Evolutionary conservation across 148 eudicot species (phyloP).

Genomic region (Simmondsia chinensis): DNA sequence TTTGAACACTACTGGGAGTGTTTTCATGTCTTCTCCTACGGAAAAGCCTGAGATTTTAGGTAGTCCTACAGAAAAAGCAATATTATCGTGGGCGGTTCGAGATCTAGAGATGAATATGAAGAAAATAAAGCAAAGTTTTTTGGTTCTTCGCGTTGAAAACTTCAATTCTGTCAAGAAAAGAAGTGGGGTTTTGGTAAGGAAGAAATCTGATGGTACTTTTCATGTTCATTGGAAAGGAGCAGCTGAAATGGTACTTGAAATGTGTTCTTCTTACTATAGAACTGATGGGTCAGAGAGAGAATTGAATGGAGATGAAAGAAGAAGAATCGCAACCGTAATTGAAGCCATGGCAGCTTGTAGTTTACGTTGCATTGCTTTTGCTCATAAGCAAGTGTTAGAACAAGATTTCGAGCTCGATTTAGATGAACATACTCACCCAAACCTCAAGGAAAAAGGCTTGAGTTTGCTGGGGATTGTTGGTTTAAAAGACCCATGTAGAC

Average conservation of each 20-base stretch:
- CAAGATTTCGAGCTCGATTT: constrained; percentile 11
- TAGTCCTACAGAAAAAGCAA: constrained; percentile 87
- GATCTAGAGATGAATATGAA: constrained; percentile 61
- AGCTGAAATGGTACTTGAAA: constrained; percentile 60
- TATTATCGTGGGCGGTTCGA: constrained; percentile 66
- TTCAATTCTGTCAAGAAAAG: constrained; percentile 79
- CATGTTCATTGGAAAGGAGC: constrained; percentile 91
- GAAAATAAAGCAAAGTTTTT: constrained; percentile 27
- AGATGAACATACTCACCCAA: constrained; percentile 14
- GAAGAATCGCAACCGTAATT: constrained; percentile 38
- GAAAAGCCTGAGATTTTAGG: constrained; percentile 51
- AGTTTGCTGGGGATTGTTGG: constrained; percentile 76
- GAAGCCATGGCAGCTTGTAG: constrained; percentile 87
- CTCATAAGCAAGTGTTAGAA: constrained; percentile 30
- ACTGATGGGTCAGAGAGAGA: constrained; percentile 18
- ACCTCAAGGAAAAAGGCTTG: constrained; percentile 39
- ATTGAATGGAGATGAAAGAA: constrained; percentile 37
- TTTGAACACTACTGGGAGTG: constrained; percentile 65
- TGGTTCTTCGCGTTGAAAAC: constrained; percentile 55
- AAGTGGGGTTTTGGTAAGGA: constrained; percentile 55
- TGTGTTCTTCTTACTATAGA: constrained; percentile 45
- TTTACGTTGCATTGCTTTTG: constrained; percentile 86
- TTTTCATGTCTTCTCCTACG: constrained; percentile 34
- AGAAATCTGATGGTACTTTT: constrained; percentile 21
- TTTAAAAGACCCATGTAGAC: constrained; percentile 79